phyloP scores from a whole-genome alignment of 257 asterid genomes.

The Lycium ferocissimum region DNA sequence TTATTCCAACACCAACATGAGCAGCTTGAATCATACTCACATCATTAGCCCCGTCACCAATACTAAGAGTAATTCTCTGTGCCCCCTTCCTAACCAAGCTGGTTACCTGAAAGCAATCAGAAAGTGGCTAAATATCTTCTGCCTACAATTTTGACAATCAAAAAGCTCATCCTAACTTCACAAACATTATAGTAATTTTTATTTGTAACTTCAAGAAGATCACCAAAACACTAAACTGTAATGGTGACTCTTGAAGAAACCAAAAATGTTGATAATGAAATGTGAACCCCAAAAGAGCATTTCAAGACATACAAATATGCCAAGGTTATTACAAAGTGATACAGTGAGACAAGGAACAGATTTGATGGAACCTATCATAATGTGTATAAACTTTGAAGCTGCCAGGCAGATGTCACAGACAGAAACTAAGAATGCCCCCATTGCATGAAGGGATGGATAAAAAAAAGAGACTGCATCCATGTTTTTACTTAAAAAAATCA shows the following conservation, averaged over 20 bases:
- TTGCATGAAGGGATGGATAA: neutral
- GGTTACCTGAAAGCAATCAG: conserved; percentile 73
- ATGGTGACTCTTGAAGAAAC: neutral
- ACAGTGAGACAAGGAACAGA: conserved; percentile 15
- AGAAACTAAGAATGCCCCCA: neutral
- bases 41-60: conserved; percentile 99
- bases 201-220: conserved; percentile 18
- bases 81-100: conserved; percentile 98
- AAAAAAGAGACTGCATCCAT: neutral
- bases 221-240: conserved; percentile 26
- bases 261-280: conserved; percentile 7
- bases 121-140: conserved; percentile 15
- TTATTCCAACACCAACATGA: conserved; percentile 99
- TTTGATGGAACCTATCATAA: neutral
- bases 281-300: conserved; percentile 27
- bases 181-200: neutral
- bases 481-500: neutral
- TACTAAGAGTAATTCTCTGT: conserved; percentile 89
- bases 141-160: conserved; percentile 26
- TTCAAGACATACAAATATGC: conserved; percentile 6
- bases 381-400: neutral
- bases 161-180: conserved; percentile 21
- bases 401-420: conserved; percentile 14
- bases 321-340: conserved; percentile 1
- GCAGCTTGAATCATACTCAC: conserved; percentile 99